These are phyloP conservation scores for Fragaria iinumae DNA, from an alignment of 306 rosid genomes.

Conservation along the genomic window DNA sequence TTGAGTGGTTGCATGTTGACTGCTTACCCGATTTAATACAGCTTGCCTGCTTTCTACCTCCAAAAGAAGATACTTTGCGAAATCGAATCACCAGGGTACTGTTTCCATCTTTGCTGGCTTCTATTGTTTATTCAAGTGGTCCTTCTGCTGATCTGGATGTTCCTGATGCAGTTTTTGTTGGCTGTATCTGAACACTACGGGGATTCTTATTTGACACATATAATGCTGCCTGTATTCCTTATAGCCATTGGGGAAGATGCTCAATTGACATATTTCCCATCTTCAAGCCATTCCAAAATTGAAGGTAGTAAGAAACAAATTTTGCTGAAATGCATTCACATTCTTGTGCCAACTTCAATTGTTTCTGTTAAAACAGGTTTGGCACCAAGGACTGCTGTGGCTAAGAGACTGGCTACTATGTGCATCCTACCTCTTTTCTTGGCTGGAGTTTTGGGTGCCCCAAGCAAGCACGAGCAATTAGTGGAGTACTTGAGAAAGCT, in stretches of 20 bases:
- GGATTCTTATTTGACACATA: conserved; percentile 71
- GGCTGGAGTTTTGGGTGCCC: conserved; percentile 89
- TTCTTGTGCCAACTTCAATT: conserved; percentile 25
- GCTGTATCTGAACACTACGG: conserved; percentile 78
- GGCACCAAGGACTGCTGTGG: conserved; percentile 74
- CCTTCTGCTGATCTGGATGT: conserved; percentile 27
- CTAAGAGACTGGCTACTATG: conserved; percentile 73
- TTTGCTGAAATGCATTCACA: conserved; percentile 23
- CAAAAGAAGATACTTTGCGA: conserved; percentile 84
- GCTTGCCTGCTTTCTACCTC: conserved; percentile 81
- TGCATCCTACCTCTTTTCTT: conserved; percentile 86
- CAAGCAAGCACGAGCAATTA: conserved; percentile 56
- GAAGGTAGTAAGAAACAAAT: conserved; percentile 47
- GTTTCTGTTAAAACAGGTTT: conserved; percentile 50
- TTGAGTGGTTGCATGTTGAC: conserved; percentile 91
- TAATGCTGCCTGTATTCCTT: conserved; percentile 86
- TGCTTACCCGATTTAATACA: conserved; percentile 87
- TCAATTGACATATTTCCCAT: conserved; percentile 71
- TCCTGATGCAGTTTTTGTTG: conserved; percentile 72
- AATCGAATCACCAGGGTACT: conserved; percentile 73
- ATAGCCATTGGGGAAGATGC: conserved; percentile 76
- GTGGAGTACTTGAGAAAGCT: conserved; percentile 72
- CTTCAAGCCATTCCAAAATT: conserved; percentile 64
- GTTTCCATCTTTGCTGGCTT: conserved; percentile 24
- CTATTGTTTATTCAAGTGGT: conserved; percentile 7